A percentile compares a stretch with the other conserved stretches of the same genome.
phyloP scores from a whole-genome alignment of 164 flowering plant species.

The Vitis amurensis region DNA sequence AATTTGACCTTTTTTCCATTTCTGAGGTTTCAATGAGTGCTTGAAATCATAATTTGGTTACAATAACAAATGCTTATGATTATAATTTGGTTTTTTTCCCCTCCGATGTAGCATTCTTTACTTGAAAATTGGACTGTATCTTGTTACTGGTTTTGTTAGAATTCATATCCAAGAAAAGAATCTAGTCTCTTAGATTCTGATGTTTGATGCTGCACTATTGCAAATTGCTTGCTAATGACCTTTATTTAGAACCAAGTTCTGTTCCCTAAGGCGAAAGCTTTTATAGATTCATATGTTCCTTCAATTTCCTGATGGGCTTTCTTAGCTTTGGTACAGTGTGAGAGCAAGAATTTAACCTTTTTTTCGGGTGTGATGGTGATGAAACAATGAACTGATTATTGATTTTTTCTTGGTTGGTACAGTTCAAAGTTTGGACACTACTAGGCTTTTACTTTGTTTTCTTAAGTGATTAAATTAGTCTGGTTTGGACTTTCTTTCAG shows the following conservation, averaged over 20 bases:
- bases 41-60: neutral
- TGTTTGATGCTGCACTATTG: neutral
- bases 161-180: constrained; percentile 4
- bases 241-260: constrained; percentile 7
- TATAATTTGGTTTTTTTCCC: neutral
- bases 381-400: too few species aligned
- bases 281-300: neutral
- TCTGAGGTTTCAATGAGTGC: neutral
- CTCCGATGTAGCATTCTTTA: neutral
- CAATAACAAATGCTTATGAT: neutral
- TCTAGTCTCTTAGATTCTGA: neutral
- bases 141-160: neutral
- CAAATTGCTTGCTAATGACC: neutral
- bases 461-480: neutral
- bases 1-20: neutral
- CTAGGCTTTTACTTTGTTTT: neutral
- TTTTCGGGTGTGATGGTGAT: neutral
- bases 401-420: neutral
- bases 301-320: too few species aligned
- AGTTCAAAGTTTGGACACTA: neutral
- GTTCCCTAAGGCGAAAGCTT: neutral
- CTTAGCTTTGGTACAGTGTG: too few species aligned
- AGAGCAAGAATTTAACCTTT: neutral
- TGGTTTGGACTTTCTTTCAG: neutral
- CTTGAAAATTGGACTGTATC: neutral